Evolutionary conservation across 1,284 basidiomycete species (phyloP), one percentile per base, ranked within the genome.

Genomic region (Melanopsichium pennsylvanicum): DNA sequence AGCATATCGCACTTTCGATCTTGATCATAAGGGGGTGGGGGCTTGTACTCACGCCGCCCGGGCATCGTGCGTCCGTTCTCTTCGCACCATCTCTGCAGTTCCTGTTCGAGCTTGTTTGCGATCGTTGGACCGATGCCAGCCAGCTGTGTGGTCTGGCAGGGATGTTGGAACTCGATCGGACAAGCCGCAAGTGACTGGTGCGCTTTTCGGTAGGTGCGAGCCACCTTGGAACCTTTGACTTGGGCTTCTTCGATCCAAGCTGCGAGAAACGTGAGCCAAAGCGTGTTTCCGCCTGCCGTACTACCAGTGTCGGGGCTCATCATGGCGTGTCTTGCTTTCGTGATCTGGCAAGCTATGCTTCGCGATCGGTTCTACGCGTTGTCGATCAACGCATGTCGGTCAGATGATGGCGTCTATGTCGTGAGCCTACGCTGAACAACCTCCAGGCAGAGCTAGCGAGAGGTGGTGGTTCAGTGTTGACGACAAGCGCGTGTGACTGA

Each of bases 41-140:
- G 27, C 27, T n/a, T 8, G 2, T 40, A 57, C 57, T 31, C 46
- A 50, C 49, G 72, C 32, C 57, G 37, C 34, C 61, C 48, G 11
- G 76, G 75, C 56, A 77, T 70, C 4, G 37, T 15, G 1, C 40
- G 22, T 9, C 50, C 57, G n/a, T 75, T 57, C 22, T 64, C 57
- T 2, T 40, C 18, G 37, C 76, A 79, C 75, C 73, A 79, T 43
- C 40, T 51, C 27, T 58, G 66, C 39, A 76, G 57, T n/a, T 62
- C 57, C 40, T 63, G 43, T 27, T 70, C 66, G 35, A 79, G 62
- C 37, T 67, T 68, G 40, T 59, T 45, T 13, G 74, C 70, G n/a
- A 78, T 77, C 9, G 67, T 73, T 11, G 66, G 58, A 7, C 76
- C 76, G 18, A 79, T 74, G 13, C 74, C 76, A 1, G 50, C 43